Evolutionary conservation across 1,284 basidiomycete species (phyloP).

Genomic region (Ceraceosorus guamensis): DNA sequence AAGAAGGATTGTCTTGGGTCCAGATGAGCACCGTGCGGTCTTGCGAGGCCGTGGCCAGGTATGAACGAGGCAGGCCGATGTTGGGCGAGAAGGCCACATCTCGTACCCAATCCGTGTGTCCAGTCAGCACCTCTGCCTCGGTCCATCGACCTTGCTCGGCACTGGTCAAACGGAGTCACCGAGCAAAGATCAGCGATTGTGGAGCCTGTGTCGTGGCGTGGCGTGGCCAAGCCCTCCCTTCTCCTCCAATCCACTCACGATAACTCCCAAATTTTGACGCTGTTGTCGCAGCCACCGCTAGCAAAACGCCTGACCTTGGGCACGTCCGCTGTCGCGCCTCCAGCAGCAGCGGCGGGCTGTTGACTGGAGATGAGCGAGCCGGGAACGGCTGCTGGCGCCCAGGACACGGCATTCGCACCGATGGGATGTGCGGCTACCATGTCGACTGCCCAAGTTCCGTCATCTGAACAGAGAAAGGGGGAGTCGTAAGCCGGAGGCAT

Average conservation of each 20-base stretch:
- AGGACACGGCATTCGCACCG: slow-evolving; percentile 93
- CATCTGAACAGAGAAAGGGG: slow-evolving; percentile 57
- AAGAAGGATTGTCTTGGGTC: slow-evolving; percentile 72
- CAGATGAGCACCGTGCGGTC: slow-evolving; percentile 82
- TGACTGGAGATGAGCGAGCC: slow-evolving; percentile 56
- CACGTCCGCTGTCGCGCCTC: slow-evolving; percentile 52
- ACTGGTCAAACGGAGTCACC: slow-evolving; percentile 3
- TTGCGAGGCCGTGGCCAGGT: slow-evolving; percentile 91
- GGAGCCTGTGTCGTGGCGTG: slow-evolving; percentile 8
- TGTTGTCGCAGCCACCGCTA: slow-evolving; percentile 89
- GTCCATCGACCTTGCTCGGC: slow-evolving; percentile 37
- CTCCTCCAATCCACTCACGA: slow-evolving; percentile 7
- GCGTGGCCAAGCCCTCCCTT: no score
- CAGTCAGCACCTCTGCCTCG: slow-evolving; percentile 36
- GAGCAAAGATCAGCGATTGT: not conserved
- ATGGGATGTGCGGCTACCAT: slow-evolving; percentile 94
- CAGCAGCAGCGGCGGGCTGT: slow-evolving; percentile 9
- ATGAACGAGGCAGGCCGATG: slow-evolving; percentile 84
- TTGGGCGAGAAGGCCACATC: slow-evolving; percentile 98
- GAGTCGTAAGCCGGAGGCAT: not conserved
- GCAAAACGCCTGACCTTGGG: slow-evolving; percentile 59
- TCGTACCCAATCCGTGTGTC: slow-evolving; percentile 90
- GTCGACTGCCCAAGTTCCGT: slow-evolving; percentile 90
- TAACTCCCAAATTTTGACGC: slow-evolving; percentile 91
- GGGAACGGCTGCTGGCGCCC: slow-evolving; percentile 86